These are phyloP conservation scores for Phycomyces blakesleeanus DNA, from an alignment of 192 early-diverging fungal species.

Conservation along the genomic window DNA sequence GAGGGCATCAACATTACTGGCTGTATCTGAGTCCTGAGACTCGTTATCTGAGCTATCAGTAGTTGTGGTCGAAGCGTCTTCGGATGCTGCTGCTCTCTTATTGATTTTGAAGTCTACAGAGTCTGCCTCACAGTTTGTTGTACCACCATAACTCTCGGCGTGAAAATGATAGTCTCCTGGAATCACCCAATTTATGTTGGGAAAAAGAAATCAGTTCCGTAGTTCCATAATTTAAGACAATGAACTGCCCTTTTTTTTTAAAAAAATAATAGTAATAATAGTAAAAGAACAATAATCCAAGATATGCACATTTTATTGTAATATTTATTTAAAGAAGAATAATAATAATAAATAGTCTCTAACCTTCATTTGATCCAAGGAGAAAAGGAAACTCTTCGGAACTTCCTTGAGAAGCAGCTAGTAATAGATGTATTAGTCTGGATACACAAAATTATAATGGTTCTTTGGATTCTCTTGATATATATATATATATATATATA, in stretches of 20 bases:
- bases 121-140: background rate
- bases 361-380: conserved; percentile 5
- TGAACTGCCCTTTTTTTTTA: no score
- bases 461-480: no score
- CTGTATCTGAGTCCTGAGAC: background rate
- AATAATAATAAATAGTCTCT: background rate
- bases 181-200: no score
- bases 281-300: no score
- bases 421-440: background rate
- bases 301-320: no score
- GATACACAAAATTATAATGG: background rate
- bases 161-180: conserved; percentile 17
- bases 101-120: conserved; percentile 14
- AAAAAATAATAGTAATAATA: no score
- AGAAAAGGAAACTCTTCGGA: conserved; percentile 6
- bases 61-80: background rate
- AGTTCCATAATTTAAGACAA: no score
- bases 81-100: background rate
- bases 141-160: background rate
- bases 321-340: no score
- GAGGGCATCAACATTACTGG: background rate
- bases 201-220: background rate
- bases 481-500: no score
- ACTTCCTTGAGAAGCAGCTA: background rate
- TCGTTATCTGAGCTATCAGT: background rate